A percentile compares a stretch with the other conserved stretches of the same genome.
Conservation (phyloP, 2,329 filamentous ascomycete species). For the Aspergillus unguis region DNA sequence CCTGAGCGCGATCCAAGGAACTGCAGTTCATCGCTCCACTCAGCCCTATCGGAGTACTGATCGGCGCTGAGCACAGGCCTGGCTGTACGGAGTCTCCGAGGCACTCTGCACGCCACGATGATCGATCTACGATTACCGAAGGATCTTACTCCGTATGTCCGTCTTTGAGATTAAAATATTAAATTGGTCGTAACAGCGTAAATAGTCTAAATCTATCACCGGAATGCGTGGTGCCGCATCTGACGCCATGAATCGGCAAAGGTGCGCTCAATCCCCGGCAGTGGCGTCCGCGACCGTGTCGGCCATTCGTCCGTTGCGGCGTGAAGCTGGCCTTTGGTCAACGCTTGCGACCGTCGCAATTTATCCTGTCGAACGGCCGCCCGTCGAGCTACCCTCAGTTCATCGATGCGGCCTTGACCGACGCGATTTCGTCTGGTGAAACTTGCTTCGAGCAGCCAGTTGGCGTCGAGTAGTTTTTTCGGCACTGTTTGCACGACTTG, state of each 20-base stretch:
- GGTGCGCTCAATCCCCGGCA: constrained; percentile 31
- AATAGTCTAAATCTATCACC: constrained; percentile 16
- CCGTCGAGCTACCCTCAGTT: constrained; percentile 66
- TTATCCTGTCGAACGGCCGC: constrained; percentile 45
- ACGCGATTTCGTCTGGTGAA: constrained; percentile 77
- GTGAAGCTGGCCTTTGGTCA: constrained; percentile 33
- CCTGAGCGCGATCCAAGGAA: not conserved
- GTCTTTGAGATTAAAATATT: not conserved
- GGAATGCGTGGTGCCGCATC: constrained; percentile 34
- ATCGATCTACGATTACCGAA: too few species aligned
- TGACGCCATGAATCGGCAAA: constrained; percentile 36
- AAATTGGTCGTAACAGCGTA: not conserved
- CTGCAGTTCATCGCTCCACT: not conserved
- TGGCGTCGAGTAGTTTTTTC: constrained; percentile 75
- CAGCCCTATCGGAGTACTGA: not conserved
- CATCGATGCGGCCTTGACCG: constrained; percentile 77
- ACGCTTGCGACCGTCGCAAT: constrained; percentile 36
- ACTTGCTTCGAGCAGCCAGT: constrained; percentile 75
- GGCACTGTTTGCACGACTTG: constrained; percentile 88
- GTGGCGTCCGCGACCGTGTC: constrained; percentile 26
- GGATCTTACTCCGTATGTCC: too few species aligned
- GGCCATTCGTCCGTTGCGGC: constrained; percentile 34
- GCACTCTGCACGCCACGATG: too few species aligned
- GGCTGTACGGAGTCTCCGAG: too few species aligned
- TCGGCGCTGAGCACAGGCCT: too few species aligned